Evolutionary conservation across 768 basidiomycete species (phyloP).

Genomic region (Boletus subcaerulescens): DNA sequence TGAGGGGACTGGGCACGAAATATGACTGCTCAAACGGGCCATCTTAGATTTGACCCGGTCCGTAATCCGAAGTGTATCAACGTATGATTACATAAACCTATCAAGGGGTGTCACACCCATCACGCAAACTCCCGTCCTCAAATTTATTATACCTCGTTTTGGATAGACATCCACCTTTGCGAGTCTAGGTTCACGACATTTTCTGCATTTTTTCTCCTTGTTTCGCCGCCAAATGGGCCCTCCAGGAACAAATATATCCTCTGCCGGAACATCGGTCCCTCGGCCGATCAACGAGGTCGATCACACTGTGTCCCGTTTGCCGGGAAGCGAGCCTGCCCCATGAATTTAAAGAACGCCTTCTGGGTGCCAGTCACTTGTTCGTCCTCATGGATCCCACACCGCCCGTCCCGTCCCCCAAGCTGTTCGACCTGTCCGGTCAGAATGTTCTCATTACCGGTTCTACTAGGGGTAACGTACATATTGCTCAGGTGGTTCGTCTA

Average conservation of each 20-base stretch:
- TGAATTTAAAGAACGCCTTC: slow-evolving; percentile 23
- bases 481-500: slow-evolving; percentile 3
- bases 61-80: slow-evolving; percentile 29
- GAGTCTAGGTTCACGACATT: slow-evolving; percentile 12
- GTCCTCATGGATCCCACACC: slow-evolving; percentile 54
- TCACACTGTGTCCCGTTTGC: slow-evolving; percentile 8
- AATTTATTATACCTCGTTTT: slow-evolving; percentile 24
- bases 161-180: slow-evolving; percentile 13
- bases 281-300: slow-evolving; percentile 33
- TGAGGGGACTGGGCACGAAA: slow-evolving; percentile 33
- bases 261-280: slow-evolving; percentile 27
- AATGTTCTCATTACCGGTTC: slow-evolving; percentile 80
- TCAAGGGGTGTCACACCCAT: slow-evolving; percentile 24
- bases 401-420: slow-evolving; percentile 43
- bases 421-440: slow-evolving; percentile 67
- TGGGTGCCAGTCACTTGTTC: slow-evolving; percentile 1
- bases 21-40: slow-evolving; percentile 20
- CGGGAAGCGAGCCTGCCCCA: not conserved
- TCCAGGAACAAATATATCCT: slow-evolving; percentile 2
- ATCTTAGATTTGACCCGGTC: slow-evolving; percentile 31
- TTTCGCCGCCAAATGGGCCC: slow-evolving; percentile 2
- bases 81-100: slow-evolving; percentile 28
- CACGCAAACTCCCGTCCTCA: slow-evolving; percentile 22
- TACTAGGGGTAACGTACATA: slow-evolving; percentile 57
- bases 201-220: slow-evolving; percentile 5